Conservation (phyloP, 192 early-diverging fungal genomes). For the Gigaspora rosea region DNA sequence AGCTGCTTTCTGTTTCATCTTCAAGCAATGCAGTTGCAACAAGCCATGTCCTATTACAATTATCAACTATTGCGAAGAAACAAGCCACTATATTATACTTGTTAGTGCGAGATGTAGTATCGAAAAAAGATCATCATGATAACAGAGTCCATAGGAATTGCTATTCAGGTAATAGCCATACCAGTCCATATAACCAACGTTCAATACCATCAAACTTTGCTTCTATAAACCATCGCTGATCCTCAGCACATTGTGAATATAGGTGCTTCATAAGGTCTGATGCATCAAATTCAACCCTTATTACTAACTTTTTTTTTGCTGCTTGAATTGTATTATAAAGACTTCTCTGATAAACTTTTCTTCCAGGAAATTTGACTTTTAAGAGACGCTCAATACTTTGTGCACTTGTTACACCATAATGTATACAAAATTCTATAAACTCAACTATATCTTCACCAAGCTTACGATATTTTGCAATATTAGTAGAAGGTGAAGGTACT, state of each 20-base stretch:
- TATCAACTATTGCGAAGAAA: not conserved
- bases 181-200: not conserved
- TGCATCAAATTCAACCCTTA: too few relatives aligned
- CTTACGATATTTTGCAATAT: too few relatives aligned
- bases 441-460: not conserved
- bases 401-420: not conserved
- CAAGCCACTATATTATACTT: constrained; percentile 15
- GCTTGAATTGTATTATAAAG: too few relatives aligned
- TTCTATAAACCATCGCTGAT: too few relatives aligned
- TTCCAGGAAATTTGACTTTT: not conserved
- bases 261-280: too few relatives aligned
- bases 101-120: not conserved
- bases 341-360: not conserved
- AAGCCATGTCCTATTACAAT: not conserved
- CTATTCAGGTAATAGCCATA: not conserved
- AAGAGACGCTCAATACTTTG: not conserved
- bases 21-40: too few relatives aligned
- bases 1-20: too few relatives aligned
- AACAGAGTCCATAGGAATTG: not conserved
- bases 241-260: too few relatives aligned
- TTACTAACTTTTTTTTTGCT: too few relatives aligned
- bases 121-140: not conserved
- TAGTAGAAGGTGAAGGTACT: too few relatives aligned
- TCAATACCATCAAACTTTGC: not conserved
- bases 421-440: constrained; percentile 1